Base-by-base conservation (phyloP, 2,329 filamentous ascomycete species). In the Ophiocordyceps robertsii region DNA sequence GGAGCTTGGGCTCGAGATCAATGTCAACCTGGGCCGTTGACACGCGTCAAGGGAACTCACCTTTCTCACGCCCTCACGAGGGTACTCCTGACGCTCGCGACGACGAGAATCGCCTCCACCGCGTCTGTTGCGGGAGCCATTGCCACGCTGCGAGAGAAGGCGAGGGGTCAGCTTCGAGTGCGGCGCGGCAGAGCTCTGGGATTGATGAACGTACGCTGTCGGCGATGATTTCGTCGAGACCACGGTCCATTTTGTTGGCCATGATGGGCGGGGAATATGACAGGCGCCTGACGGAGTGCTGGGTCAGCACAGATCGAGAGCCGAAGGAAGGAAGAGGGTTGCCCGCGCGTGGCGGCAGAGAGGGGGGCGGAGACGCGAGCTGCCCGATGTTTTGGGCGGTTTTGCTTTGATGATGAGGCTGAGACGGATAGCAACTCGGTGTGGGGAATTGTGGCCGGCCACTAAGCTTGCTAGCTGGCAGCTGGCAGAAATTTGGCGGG, bases 51-150 rank as follows among this genome's bases (percentile, higher is more conserved):
- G 21, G 30, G 13, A 29, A 16, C 44, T 27, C 21, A 90, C 87
- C 87, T 93, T 93, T 88, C 82, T 89, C 61, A 90, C 76, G 66
- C 85, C 85, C 67, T 92, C 85, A 66, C 84, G 82, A 57, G 84
- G 82, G 54, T 74, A 81, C 32, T 68, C 62, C 35, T 59, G 59
- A 43, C 63, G 62, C 31, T 64, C 57, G 39, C 55, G 53, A 46
- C 52, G 52, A 37, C 52, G 56, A 38, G 54, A 51, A 43, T 57
- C 61, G 43, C 60, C 58, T 47, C 61, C 57, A 45, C 58, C 55
- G 41, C 62, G 58, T 44, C 59, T 53, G 51, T 58, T 60, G 47
- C 61, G 59, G 53, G 60, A 51, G 44, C 56, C 56, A 50, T 56
- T 61, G 54, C 51, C 56, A 45, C 54, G 56, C 54, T 60, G 53